These are phyloP conservation scores for Yarrowia porcina DNA, from an alignment of 805 yeast genomes.

Conservation along the genomic window DNA sequence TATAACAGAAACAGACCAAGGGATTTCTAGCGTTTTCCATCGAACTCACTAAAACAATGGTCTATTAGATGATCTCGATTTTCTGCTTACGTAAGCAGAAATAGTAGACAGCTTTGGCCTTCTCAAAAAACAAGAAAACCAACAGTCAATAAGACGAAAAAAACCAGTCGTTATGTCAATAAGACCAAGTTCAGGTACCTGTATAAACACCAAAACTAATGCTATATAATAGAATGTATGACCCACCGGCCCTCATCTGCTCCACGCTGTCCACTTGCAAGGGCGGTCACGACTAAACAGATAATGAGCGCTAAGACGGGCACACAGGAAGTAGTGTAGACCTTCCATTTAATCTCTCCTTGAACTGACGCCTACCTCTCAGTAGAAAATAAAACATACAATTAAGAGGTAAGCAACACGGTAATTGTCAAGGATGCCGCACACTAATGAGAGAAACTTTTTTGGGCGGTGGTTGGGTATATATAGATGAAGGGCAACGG, in stretches of 20 bases:
- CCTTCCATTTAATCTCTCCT: constrained; percentile 57
- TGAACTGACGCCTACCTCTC: constrained; percentile 63
- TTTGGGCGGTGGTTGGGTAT: constrained; percentile 6
- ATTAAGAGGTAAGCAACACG: constrained; percentile 63
- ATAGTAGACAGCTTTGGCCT: too few relatives aligned
- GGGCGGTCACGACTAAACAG: constrained; percentile 37
- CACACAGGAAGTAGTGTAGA: constrained; percentile 27
- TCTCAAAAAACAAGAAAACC: too few relatives aligned
- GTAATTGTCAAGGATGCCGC: constrained; percentile 77
- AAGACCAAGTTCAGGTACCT: too few relatives aligned
- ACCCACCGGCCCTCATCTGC: constrained; percentile 62
- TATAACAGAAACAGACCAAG: too few relatives aligned
- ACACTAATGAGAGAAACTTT: constrained; percentile 39
- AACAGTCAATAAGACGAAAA: too few relatives aligned
- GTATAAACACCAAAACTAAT: neutral
- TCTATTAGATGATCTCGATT: too few relatives aligned
- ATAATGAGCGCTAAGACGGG: constrained; percentile 67
- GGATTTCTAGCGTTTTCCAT: too few relatives aligned
- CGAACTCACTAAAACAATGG: too few relatives aligned
- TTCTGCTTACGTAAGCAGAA: too few relatives aligned
- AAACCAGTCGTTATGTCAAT: too few relatives aligned
- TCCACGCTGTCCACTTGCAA: constrained; percentile 43
- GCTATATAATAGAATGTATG: constrained; percentile 44
- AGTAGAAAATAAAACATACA: constrained; percentile 35
- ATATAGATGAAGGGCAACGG: neutral